Evolutionary conservation across 805 yeast species (phyloP).

Genomic region (Scheffersomyces lignosus): DNA sequence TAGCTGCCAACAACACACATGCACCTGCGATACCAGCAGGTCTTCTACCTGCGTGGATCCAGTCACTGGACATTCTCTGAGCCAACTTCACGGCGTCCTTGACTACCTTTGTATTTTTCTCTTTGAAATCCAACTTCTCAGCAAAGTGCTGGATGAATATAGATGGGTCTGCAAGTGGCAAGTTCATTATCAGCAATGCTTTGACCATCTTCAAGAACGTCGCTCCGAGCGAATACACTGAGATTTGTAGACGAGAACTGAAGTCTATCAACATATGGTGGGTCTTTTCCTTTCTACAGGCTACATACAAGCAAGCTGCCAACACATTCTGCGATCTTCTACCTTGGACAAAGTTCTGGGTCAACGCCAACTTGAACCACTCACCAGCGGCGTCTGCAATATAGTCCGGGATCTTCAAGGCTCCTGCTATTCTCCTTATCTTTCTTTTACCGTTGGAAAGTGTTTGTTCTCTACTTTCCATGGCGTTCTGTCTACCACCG

Average conservation of each 20-base stretch:
- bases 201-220: constrained; percentile 93
- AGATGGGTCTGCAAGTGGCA: constrained; percentile 94
- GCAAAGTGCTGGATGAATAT: constrained; percentile 93
- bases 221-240: constrained; percentile 94
- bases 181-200: constrained; percentile 66
- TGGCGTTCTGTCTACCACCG: constrained; percentile 66
- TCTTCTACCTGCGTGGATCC: constrained; percentile 95
- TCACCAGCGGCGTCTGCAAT: constrained; percentile 83
- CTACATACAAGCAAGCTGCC: constrained; percentile 91
- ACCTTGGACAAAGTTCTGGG: constrained; percentile 94
- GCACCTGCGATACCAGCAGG: constrained; percentile 99
- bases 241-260: constrained; percentile 82
- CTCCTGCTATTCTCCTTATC: constrained; percentile 76
- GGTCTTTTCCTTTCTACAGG: constrained; percentile 88
- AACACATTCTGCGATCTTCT: constrained; percentile 92
- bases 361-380: constrained; percentile 85
- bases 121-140: constrained; percentile 80
- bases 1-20: constrained; percentile 84
- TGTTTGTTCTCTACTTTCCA: constrained; percentile 89
- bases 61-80: constrained; percentile 87
- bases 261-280: constrained; percentile 96
- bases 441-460: constrained; percentile 78
- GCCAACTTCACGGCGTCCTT: constrained; percentile 87
- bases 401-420: constrained; percentile 77
- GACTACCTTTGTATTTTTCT: constrained; percentile 68